Percentiles rank a stretch among this genome's conserved stretches.
Conservation (phyloP, 805 yeast species). For the Lachancea waltii region DNA sequence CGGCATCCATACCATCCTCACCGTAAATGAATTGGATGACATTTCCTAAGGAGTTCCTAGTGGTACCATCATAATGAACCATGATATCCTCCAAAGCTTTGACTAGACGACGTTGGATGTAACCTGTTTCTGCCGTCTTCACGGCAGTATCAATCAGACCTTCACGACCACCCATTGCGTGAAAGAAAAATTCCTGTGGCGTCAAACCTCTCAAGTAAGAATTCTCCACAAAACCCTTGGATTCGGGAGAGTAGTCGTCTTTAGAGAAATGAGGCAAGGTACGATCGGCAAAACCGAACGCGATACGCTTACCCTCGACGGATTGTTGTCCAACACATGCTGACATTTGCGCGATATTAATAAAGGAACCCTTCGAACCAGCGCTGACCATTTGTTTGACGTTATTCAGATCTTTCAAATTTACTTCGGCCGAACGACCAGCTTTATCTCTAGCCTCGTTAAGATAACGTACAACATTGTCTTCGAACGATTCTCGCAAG, state of each 20-base stretch:
- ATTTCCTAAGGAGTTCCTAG: conserved; percentile 95
- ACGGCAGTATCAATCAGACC: conserved; percentile 99
- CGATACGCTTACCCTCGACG: conserved; percentile 99
- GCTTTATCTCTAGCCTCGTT: conserved; percentile 99
- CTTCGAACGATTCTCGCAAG: conserved; percentile 95
- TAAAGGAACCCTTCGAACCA: conserved; percentile 98
- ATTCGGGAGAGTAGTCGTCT: conserved; percentile 97
- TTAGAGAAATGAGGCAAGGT: conserved; percentile 96
- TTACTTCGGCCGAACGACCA: conserved; percentile 97
- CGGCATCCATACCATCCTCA: conserved; percentile 98
- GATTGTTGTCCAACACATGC: conserved; percentile 99
- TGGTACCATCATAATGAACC: conserved; percentile 98
- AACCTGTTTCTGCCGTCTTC: conserved; percentile 98
- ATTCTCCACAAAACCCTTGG: conserved; percentile 96
- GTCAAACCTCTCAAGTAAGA: conserved; percentile 95
- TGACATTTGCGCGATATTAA: conserved; percentile 98
- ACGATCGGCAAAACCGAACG: conserved; percentile 94
- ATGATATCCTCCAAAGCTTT: conserved; percentile 95
- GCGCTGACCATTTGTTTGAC: conserved; percentile 99
- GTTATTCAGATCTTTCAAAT: conserved; percentile 86
- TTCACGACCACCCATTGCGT: conserved; percentile 99
- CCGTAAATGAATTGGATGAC: conserved; percentile 94
- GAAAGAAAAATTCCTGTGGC: conserved; percentile 98
- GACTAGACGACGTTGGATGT: conserved; percentile 95
- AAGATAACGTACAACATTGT: conserved; percentile 87